A percentile compares a stretch with the other conserved stretches of the same genome.
phyloP scores from a whole-genome alignment of 2,329 filamentous ascomycete species.

The Exophiala sideris region DNA sequence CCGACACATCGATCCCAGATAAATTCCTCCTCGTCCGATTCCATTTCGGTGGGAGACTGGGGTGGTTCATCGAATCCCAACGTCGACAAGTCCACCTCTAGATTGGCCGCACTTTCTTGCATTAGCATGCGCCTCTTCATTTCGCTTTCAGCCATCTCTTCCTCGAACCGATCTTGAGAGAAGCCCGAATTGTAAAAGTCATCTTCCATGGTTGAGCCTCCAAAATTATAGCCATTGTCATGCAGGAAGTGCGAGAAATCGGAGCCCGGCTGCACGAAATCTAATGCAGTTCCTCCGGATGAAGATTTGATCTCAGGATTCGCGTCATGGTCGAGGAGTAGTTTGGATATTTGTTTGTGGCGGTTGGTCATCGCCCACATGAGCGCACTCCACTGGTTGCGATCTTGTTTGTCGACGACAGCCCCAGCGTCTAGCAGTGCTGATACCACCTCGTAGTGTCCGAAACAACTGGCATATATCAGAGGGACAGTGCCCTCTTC shows the following conservation, averaged over 20 bases:
- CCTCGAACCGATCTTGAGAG: conserved; percentile 89
- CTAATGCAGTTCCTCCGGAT: conserved; percentile 87
- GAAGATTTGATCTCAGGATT: conserved; percentile 96
- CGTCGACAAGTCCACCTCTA: conserved; percentile 94
- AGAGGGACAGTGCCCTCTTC: conserved; percentile 94
- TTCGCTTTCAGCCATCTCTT: conserved; percentile 95
- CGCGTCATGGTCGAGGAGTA: conserved; percentile 85
- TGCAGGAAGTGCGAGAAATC: conserved; percentile 95
- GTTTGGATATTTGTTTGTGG: conserved; percentile 92
- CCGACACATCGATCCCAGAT: conserved; percentile 92
- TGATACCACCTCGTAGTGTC: conserved; percentile 84
- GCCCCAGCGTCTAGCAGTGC: conserved; percentile 80
- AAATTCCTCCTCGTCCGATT: conserved; percentile 80
- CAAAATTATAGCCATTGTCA: conserved; percentile 78
- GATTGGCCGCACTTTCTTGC: conserved; percentile 95
- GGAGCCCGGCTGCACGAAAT: conserved; percentile 92
- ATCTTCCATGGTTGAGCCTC: conserved; percentile 49
- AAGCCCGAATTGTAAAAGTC: conserved; percentile 89
- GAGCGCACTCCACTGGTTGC: conserved; percentile 93
- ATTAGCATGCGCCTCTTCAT: conserved; percentile 90
- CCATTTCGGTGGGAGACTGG: conserved; percentile 61
- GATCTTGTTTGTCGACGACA: conserved; percentile 88
- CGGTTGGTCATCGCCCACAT: conserved; percentile 99
- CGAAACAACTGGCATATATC: conserved; percentile 97
- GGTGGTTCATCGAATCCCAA: conserved; percentile 93